Percentiles rank a stretch among this genome's conserved stretches.
These are phyloP conservation scores for Diutina mesorugosa DNA, from an alignment of 1,139 yeast genomes.

Conservation along the genomic window DNA sequence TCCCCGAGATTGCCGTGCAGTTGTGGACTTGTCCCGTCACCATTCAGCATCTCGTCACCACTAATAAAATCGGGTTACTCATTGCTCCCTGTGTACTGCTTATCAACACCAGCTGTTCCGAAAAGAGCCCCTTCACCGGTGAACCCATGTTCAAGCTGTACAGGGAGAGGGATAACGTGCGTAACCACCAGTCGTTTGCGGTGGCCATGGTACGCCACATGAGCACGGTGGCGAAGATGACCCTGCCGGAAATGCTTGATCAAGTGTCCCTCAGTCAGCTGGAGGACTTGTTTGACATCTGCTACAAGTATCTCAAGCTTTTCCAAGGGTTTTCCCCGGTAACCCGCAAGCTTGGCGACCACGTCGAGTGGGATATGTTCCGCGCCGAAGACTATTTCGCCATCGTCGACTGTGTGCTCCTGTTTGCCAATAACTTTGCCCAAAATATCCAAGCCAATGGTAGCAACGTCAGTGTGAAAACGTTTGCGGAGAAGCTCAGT, in stretches of 20 bases:
- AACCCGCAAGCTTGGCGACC: conserved; percentile 52
- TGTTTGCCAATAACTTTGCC: conserved; percentile 24
- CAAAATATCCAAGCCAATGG: conserved; percentile 10
- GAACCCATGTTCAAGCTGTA: conserved; percentile 13
- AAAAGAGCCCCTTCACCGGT: conserved; percentile 17
- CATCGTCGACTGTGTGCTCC: conserved; percentile 16
- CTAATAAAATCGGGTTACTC: conserved; percentile 24
- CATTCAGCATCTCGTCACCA: conserved; percentile 25
- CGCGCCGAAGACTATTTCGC: conserved; percentile 27
- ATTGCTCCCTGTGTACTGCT: conserved; percentile 36
- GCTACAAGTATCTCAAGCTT: conserved; percentile 28
- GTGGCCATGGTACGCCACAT: conserved; percentile 29
- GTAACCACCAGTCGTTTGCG: conserved; percentile 18
- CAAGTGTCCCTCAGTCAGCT: conserved; percentile 10
- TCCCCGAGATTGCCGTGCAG: conserved; percentile 46
- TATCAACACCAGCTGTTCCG: conserved; percentile 20
- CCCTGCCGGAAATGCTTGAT: conserved; percentile 11
- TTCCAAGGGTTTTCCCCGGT: conserved; percentile 50
- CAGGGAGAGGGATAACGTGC: conserved; percentile 8
- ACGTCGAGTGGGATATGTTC: conserved; percentile 39
- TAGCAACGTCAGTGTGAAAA: conserved; percentile 12
- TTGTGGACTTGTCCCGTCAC: conserved; percentile 55
- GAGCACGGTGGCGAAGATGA: conserved; percentile 26
- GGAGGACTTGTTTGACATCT: conserved; percentile 20
- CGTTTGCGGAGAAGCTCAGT: conserved; percentile 5